These are phyloP conservation scores for Spathaspora girioi DNA, from an alignment of 805 yeast genomes.

Conservation along the genomic window DNA sequence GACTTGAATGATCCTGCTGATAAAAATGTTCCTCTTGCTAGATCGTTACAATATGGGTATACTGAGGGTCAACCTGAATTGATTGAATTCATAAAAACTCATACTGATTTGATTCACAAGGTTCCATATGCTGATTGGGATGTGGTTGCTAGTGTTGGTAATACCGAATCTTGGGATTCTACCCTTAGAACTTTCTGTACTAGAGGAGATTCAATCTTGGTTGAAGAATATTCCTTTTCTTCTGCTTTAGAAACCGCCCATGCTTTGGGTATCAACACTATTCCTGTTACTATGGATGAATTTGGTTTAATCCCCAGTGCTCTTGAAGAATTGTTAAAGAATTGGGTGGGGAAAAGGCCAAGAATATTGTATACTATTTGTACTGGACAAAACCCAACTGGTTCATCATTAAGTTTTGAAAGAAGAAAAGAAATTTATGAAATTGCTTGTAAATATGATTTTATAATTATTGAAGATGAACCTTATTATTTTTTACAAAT, in stretches of 20 bases:
- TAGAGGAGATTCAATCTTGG: slow-evolving; percentile 78
- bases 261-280: slow-evolving; percentile 63
- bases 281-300: slow-evolving; percentile 76
- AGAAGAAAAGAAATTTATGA: slow-evolving; percentile 76
- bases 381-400: slow-evolving; percentile 98
- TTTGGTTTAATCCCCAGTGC: slow-evolving; percentile 75
- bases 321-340: slow-evolving; percentile 54
- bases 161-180: slow-evolving; percentile 89
- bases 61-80: slow-evolving; percentile 80
- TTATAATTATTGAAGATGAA: slow-evolving; percentile 89
- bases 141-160: slow-evolving; percentile 68
- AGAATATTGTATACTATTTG: slow-evolving; percentile 85
- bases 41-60: slow-evolving; percentile 89
- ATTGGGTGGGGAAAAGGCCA: slow-evolving; percentile 78
- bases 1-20: slow-evolving; percentile 14
- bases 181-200: slow-evolving; percentile 71
- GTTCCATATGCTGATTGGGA: slow-evolving; percentile 65
- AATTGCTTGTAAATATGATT: slow-evolving; percentile 80
- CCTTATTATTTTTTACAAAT: slow-evolving; percentile 96
- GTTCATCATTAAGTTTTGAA: slow-evolving; percentile 72
- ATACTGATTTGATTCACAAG: slow-evolving; percentile 52
- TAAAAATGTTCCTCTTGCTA: slow-evolving; percentile 66
- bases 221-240: slow-evolving; percentile 79
- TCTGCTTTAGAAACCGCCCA: slow-evolving; percentile 80
- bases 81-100: slow-evolving; percentile 65